These are phyloP conservation scores for Fermentozyma sake DNA, from an alignment of 1,139 yeast species.

Conservation along the genomic window DNA sequence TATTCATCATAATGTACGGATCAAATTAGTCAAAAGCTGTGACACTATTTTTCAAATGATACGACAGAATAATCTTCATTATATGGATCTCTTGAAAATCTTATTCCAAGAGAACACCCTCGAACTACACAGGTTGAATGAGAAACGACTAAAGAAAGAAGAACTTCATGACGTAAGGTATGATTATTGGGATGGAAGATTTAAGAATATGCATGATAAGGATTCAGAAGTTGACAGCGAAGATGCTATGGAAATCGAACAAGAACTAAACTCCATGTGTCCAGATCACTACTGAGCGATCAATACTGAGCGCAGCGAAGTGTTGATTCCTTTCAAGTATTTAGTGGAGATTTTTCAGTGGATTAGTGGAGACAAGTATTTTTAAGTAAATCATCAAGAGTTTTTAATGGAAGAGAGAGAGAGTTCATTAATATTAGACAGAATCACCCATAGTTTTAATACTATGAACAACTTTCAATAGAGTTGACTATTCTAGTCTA, in stretches of 20 bases:
- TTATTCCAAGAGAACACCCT: conserved; percentile 9
- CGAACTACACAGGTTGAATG: conserved; percentile 4
- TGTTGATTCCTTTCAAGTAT: background rate
- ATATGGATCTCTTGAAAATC: conserved; percentile 1
- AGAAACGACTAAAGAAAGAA: conserved; percentile 4
- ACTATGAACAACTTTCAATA: too few species aligned
- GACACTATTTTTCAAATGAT: conserved; percentile 23
- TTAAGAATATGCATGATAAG: conserved; percentile 25
- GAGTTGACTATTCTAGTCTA: too few species aligned
- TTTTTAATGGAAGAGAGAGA: too few species aligned
- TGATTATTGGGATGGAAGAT: conserved; percentile 36
- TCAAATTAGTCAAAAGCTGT: conserved; percentile 19
- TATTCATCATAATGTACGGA: conserved; percentile 11
- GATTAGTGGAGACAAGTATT: too few species aligned
- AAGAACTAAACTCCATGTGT: conserved; percentile 9
- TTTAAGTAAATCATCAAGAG: too few species aligned
- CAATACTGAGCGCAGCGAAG: conserved; percentile 9
- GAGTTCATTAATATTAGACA: too few species aligned
- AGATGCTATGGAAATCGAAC: conserved; percentile 5
- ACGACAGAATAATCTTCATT: conserved; percentile 1
- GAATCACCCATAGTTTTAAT: too few species aligned
- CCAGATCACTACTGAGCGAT: conserved; percentile 24
- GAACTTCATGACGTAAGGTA: conserved; percentile 24
- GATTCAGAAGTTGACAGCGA: conserved; percentile 6
- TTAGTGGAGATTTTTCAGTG: background rate